Evolutionary conservation across 371 early-diverging fungal genomes (phyloP).

Genomic region (Actinomucor elegans): DNA sequence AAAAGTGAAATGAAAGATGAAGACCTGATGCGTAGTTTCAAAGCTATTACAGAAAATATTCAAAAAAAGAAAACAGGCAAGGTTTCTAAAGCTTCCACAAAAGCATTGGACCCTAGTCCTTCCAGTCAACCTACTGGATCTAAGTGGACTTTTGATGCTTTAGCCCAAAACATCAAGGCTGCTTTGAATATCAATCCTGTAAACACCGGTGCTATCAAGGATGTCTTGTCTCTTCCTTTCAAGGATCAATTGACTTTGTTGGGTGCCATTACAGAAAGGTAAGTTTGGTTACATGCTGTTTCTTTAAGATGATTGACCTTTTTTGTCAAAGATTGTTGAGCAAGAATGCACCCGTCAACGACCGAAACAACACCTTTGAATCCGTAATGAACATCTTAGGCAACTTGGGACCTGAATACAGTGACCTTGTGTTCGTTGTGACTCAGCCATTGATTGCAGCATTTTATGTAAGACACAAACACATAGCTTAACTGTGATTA

Average conservation of each 20-base stretch:
- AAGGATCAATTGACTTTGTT: conserved; percentile 27
- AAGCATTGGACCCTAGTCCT: neutral
- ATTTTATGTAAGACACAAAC: conserved; percentile 30
- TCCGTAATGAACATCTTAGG: conserved; percentile 43
- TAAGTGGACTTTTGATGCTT: conserved; percentile 33
- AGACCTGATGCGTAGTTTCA: conserved; percentile 3
- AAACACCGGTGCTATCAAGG: conserved; percentile 34
- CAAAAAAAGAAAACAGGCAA: neutral
- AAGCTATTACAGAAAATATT: neutral
- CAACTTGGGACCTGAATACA: conserved; percentile 30
- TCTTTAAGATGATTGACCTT: neutral
- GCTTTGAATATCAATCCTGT: conserved; percentile 24
- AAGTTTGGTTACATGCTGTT: neutral
- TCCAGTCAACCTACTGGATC: conserved; percentile 23
- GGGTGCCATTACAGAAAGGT: conserved; percentile 37
- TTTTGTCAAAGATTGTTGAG: conserved; percentile 28
- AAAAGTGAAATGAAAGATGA: conserved; percentile 7
- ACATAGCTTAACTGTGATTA: neutral
- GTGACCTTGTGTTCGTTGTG: conserved; percentile 26
- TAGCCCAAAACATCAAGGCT: conserved; percentile 30
- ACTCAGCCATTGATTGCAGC: conserved; percentile 29
- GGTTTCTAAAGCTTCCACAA: neutral
- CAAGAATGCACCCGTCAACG: conserved; percentile 35
- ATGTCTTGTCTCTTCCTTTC: conserved; percentile 25
- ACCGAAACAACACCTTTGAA: conserved; percentile 47